Evolutionary conservation across 2,329 filamentous ascomycete species (phyloP).

Genomic region (Fusarium temperatum): DNA sequence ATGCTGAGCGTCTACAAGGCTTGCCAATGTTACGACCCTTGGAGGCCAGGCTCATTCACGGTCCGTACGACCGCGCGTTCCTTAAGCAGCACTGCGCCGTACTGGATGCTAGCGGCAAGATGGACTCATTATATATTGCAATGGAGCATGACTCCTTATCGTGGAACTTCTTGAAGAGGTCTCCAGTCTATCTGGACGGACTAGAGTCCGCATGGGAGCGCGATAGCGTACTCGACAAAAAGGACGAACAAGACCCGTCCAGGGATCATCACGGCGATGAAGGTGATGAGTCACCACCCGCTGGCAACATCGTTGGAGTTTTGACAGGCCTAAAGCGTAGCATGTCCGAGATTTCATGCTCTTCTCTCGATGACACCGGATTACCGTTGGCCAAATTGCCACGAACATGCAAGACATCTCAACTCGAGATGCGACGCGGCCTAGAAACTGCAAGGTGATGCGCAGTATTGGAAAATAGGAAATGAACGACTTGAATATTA

Average conservation of each 20-base stretch:
- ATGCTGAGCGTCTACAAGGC: slow-evolving; percentile 62
- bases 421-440: slow-evolving; percentile 50
- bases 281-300: slow-evolving; percentile 32
- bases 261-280: slow-evolving; percentile 44
- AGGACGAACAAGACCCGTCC: slow-evolving; percentile 40
- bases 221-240: slow-evolving; percentile 59
- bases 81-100: slow-evolving; percentile 65
- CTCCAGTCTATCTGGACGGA: slow-evolving; percentile 59
- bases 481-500: neutral
- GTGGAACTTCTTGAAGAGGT: slow-evolving; percentile 61
- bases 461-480: neutral
- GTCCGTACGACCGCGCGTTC: slow-evolving; percentile 60
- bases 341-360: slow-evolving; percentile 62
- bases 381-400: slow-evolving; percentile 49
- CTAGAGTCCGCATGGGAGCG: slow-evolving; percentile 65
- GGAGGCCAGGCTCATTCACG: slow-evolving; percentile 53
- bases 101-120: slow-evolving; percentile 61
- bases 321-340: slow-evolving; percentile 58
- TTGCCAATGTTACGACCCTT: slow-evolving; percentile 68
- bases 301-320: slow-evolving; percentile 37
- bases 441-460: slow-evolving; percentile 37
- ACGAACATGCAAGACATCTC: slow-evolving; percentile 52
- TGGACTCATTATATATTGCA: slow-evolving; percentile 68
- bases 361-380: slow-evolving; percentile 46
- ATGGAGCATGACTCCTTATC: slow-evolving; percentile 64